phyloP scores from a whole-genome alignment of 2,329 filamentous ascomycete species.

The Nemania sp. region DNA sequence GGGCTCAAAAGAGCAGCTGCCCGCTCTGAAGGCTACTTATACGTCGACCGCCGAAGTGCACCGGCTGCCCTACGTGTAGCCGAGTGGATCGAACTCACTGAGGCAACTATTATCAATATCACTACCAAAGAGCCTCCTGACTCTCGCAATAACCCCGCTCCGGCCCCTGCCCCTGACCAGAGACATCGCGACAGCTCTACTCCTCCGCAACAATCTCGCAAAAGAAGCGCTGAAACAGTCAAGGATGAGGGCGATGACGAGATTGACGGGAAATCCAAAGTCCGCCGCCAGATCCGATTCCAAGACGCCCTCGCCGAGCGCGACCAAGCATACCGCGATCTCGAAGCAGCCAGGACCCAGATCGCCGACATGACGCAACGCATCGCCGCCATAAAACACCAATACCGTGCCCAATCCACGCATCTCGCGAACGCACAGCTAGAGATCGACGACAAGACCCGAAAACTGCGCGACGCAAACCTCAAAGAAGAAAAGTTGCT shows the following conservation, averaged over 20 bases:
- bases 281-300: not conserved
- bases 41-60: slow-evolving; percentile 2
- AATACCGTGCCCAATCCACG: not conserved
- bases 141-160: not conserved
- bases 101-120: slow-evolving; percentile 3
- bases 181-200: no score
- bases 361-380: not conserved
- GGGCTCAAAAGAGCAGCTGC: slow-evolving; percentile 4
- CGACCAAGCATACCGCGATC: not conserved
- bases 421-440: not conserved
- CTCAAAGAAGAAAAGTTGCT: not conserved
- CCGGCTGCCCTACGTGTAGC: slow-evolving; percentile 1
- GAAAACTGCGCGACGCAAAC: not conserved
- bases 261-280: not conserved
- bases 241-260: not conserved
- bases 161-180: no score
- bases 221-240: not conserved
- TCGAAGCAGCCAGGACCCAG: not conserved
- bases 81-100: slow-evolving; percentile 6
- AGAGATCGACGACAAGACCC: not conserved
- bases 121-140: not conserved
- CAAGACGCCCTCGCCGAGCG: not conserved
- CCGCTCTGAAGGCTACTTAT: not conserved
- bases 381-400: not conserved
- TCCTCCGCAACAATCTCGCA: not conserved